Evolutionary conservation across 2,329 filamentous ascomycete species (phyloP), one percentile per base, ranked within the genome.

Genomic region (Monilinia polystroma): DNA sequence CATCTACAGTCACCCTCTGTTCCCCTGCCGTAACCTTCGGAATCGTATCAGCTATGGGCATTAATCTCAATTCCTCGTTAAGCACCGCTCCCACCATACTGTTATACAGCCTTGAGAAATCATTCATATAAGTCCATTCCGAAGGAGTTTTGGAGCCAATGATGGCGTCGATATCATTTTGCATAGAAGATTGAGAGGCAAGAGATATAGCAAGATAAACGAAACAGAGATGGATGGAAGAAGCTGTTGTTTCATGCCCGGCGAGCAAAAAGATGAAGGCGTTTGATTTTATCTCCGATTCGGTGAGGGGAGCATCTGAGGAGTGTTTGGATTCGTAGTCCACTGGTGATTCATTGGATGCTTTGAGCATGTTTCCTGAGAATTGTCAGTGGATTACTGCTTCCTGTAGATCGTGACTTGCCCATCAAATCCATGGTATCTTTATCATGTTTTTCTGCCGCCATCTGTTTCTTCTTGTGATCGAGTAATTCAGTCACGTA

Each of bases 1-100:
- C 69, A 56, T 73, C 70, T 12, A 72, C 56, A 2, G 77, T 81
- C 20, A 73, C 55, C 11, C 12, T 14, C 35, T 67, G 66, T 16
- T 64, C 53, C 0, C 52, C 60, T 29, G 8, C 43, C 2, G 60
- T 26, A 3, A 55, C 14, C 26, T 67, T 67, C 1, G 84, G 84
- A 49, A 87, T 85, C 62, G 80, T 80, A 64, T 83, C 76, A 35
- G 86, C 80, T 0, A 84, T 83, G 1, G 83, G 82, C 20, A 85
- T 76, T 18, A 87, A 73, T 41, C 85, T 81, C 23, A 87, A 78
- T 60, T 83, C 80, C 75, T 87, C 85, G 69, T 85, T 84, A 79
- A 70, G 29, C 7, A 67, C 65, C 1, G 72, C 72, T 4, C 72
- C 72, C 4, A 71, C 65, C 67, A 75, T 72, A 49, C 67, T 68